These are phyloP conservation scores for Limonium bicolor DNA, from an alignment of 148 eudicot species.

Conservation along the genomic window DNA sequence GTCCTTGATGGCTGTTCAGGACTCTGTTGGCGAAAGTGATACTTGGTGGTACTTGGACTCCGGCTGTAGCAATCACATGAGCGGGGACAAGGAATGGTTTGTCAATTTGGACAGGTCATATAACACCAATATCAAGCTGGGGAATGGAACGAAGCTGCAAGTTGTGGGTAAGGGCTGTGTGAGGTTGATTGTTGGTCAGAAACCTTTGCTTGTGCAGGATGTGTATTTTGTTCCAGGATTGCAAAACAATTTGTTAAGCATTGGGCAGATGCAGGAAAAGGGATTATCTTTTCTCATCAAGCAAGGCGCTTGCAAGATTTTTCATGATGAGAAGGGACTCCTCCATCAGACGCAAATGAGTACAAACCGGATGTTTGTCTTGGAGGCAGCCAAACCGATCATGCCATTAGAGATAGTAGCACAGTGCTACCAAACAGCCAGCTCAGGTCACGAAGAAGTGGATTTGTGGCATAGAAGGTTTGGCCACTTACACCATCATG, in stretches of 20 bases:
- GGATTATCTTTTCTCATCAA: background rate
- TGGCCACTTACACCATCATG: too few relatives aligned
- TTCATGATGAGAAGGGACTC: conserved; percentile 2
- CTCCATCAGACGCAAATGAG: background rate
- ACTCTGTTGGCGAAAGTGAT: too few relatives aligned
- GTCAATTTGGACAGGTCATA: background rate
- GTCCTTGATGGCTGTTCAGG: background rate
- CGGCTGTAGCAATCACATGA: conserved; percentile 13
- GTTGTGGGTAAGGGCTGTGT: conserved; percentile 8
- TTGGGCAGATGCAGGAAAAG: conserved; percentile 1
- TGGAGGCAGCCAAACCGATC: too few relatives aligned
- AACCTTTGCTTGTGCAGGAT: background rate
- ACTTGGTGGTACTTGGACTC: conserved; percentile 22
- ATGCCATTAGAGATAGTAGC: too few relatives aligned
- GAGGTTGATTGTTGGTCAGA: background rate
- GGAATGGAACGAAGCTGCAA: conserved; percentile 1
- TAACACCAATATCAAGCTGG: conserved; percentile 4
- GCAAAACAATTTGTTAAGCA: conserved; percentile 5
- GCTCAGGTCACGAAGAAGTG: too few relatives aligned
- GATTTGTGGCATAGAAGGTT: too few relatives aligned
- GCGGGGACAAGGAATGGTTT: conserved; percentile 5
- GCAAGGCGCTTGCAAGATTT: conserved; percentile 3
- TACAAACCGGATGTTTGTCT: background rate
- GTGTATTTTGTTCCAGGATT: conserved; percentile 7
- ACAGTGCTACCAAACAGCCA: too few relatives aligned